Percentiles rank a stretch among this genome's conserved stretches.
Evolutionary conservation across 176 grass and related monocot genomes (phyloP).

Genomic region (Alopecurus myosuroides): DNA sequence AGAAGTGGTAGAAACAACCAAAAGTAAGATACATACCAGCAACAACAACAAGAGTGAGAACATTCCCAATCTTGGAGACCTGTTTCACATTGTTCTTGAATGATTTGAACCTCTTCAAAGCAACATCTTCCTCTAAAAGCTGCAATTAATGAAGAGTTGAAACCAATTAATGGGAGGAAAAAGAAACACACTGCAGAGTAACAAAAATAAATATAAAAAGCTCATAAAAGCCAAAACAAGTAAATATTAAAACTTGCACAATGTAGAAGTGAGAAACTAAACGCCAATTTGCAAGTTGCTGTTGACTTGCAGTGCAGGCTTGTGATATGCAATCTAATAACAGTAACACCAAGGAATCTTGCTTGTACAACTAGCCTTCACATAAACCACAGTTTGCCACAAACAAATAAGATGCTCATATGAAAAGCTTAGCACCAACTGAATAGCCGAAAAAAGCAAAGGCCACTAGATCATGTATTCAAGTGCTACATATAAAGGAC

Average conservation of each 20-base stretch:
- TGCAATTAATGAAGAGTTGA: slow-evolving; percentile 23
- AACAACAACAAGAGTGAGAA: slow-evolving; percentile 43
- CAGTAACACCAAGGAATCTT: background rate
- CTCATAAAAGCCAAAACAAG: background rate
- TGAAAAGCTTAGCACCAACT: background rate
- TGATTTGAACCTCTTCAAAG: slow-evolving; percentile 74
- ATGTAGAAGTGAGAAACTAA: background rate
- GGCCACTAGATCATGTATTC: background rate
- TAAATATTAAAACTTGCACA: background rate
- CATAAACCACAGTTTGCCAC: background rate
- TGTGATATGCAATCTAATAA: background rate
- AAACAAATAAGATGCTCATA: background rate
- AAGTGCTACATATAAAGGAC: background rate
- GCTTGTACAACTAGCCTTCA: background rate
- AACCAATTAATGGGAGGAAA: background rate
- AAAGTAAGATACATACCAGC: slow-evolving; percentile 41
- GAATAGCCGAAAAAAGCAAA: background rate
- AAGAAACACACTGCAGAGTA: background rate
- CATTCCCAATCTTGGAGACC: slow-evolving; percentile 59
- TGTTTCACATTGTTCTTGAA: slow-evolving; percentile 63
- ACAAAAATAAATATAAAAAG: background rate
- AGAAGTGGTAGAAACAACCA: background rate
- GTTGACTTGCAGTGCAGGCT: background rate
- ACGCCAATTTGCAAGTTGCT: background rate
- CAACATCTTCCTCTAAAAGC: slow-evolving; percentile 74